Evolutionary conservation across 331 rosid genomes (phyloP).

Genomic region (Quercus lobata): DNA sequence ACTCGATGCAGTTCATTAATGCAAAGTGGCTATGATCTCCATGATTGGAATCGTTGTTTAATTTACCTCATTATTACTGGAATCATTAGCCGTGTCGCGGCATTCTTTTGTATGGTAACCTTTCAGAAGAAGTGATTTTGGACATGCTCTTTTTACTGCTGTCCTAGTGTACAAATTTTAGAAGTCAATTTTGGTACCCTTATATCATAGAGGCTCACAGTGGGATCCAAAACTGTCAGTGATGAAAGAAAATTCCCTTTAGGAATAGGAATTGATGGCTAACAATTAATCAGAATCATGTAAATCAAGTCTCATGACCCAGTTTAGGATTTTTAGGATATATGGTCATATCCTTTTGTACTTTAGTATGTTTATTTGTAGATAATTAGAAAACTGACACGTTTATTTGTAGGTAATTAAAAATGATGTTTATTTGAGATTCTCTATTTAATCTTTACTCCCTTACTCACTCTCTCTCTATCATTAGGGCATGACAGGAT

Average conservation of each 20-base stretch:
- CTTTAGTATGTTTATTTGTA: not conserved
- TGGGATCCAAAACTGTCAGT: not conserved
- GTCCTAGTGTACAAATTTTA: slow-evolving; percentile 12
- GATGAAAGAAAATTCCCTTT: not conserved
- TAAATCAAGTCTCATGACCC: slow-evolving; percentile 6
- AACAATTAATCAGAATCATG: slow-evolving; percentile 1
- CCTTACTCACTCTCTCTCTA: no score
- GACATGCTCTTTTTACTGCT: slow-evolving; percentile 7
- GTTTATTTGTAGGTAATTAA: no score
- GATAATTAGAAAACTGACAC: not conserved
- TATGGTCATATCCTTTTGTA: not conserved
- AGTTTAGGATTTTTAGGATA: slow-evolving; percentile 4
- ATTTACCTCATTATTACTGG: slow-evolving; percentile 40
- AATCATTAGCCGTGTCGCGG: slow-evolving; percentile 32
- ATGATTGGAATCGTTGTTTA: slow-evolving; percentile 54
- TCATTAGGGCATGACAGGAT: no score
- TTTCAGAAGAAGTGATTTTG: slow-evolving; percentile 40
- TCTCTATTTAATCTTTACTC: no score
- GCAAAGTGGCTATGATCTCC: slow-evolving; percentile 47
- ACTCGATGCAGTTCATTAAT: slow-evolving; percentile 63
- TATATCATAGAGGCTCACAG: not conserved
- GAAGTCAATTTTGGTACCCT: not conserved
- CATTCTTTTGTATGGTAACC: slow-evolving; percentile 43
- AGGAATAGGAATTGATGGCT: slow-evolving; percentile 23
- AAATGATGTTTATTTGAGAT: no score